Evolutionary conservation across 2,329 filamentous ascomycete species (phyloP), one percentile per base, ranked within the genome.

Genomic region (Trichoderma breve): DNA sequence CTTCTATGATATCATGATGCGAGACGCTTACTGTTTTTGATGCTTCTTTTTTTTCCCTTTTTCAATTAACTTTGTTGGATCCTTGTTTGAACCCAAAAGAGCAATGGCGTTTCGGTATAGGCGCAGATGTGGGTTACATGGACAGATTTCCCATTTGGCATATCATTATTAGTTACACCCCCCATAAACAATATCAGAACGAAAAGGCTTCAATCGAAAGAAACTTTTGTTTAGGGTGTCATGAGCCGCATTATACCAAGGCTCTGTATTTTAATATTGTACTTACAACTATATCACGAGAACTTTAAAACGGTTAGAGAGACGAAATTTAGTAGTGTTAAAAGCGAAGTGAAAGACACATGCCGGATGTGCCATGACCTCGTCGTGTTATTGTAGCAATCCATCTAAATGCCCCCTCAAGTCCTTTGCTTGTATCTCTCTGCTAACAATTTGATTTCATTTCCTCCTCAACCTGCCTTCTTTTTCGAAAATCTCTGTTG

Each of bases 91-190:
- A 14, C 4, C 24, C 18, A 26, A 15, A 73, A 70, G 61, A 62
- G 47, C 47, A 61, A 70, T 65, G 70, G 70, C 34, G 28, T 60
- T 72, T 58, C 18, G 70, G 70, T 21, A 24, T 4, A 47, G 51
- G 18, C 47, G 32, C 14, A 47, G 51, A 8, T 28, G 15, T 15
- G 55, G 26, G 24, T n/a, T 32, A n/a, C n/a, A 21, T 34, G 30
- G 30, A 24, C 18, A 12, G 28, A 14, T 34, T 21, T 2, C 12
- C 24, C 11, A 3, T 14, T 24, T 60, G 28, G 28, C 6, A n/a
- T 43, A 43, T 34, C 12, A 14, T 11, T 3, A 32, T 34, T 14
- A 60, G 30, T 9, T 34, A 18, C 18, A 60, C 7, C 2, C 28
- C 28, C 7, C 26, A n/a, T 11, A 30, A n/a, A 28, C 18, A 11